These are phyloP conservation scores for Diaporthe citriasiana DNA, from an alignment of 2,329 filamentous ascomycete genomes.

Conservation along the genomic window DNA sequence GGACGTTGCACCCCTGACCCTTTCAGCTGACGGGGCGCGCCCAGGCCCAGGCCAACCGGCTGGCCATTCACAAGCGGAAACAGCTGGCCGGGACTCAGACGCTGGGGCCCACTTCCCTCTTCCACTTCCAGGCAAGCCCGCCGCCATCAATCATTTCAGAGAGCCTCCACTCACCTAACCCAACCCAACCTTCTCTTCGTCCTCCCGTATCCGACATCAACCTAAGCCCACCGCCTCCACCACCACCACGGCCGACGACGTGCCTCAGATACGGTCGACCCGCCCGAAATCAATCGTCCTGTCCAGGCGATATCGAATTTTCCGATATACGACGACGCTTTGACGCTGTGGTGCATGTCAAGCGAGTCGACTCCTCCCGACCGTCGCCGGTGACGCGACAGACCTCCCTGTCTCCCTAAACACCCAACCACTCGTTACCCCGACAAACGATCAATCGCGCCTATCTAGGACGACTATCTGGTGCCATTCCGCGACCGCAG, in stretches of 20 bases:
- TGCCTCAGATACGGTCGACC: slow-evolving; percentile 36
- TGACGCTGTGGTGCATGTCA: slow-evolving; percentile 35
- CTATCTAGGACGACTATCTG: slow-evolving; percentile 9
- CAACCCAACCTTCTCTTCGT: slow-evolving; percentile 39
- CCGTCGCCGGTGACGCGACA: slow-evolving; percentile 40
- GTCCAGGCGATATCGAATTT: slow-evolving; percentile 12
- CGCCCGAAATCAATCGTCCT: slow-evolving; percentile 30
- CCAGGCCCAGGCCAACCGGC: slow-evolving; percentile 21
- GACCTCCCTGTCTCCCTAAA: slow-evolving; percentile 31
- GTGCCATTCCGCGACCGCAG: slow-evolving; percentile 11
- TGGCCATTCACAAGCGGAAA: slow-evolving; percentile 27
- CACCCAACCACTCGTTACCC: slow-evolving; percentile 15
- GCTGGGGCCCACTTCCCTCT: slow-evolving; percentile 15
- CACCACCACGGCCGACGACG: slow-evolving; percentile 35
- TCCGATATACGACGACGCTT: slow-evolving; percentile 7
- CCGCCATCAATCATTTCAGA: slow-evolving; percentile 35
- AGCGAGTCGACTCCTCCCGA: slow-evolving; percentile 17
- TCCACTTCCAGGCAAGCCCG: slow-evolving; percentile 34
- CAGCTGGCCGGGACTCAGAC: slow-evolving; percentile 19
- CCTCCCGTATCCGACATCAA: slow-evolving; percentile 28
- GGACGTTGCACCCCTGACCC: slow-evolving; percentile 29
- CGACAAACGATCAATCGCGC: slow-evolving; percentile 17
- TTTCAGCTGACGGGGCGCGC: slow-evolving; percentile 32
- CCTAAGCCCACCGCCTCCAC: slow-evolving; percentile 12
- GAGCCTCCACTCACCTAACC: slow-evolving; percentile 37